These are phyloP conservation scores for Cryptomeria japonica DNA, from an alignment of 75 land plant species.

Conservation along the genomic window DNA sequence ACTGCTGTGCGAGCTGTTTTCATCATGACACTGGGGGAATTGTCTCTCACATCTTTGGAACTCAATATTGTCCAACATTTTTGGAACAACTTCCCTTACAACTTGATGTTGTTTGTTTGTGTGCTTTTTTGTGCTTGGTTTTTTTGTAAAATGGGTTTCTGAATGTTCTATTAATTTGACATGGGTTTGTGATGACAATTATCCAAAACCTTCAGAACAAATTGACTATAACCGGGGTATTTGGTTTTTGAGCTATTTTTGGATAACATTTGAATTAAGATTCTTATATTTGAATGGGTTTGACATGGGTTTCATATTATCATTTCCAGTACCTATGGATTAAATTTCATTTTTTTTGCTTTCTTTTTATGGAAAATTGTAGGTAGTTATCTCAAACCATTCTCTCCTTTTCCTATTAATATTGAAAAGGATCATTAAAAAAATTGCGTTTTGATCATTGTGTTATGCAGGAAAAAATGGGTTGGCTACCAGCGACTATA, in stretches of 20 bases:
- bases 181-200: not conserved
- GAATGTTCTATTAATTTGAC: no score
- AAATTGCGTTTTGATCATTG: not conserved
- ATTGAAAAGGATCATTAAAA: not conserved
- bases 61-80: not conserved
- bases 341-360: not conserved
- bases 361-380: not conserved
- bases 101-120: not conserved
- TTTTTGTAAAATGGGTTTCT: not conserved
- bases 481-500: slow-evolving; percentile 15
- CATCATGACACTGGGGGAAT: not conserved
- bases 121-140: not conserved
- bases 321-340: not conserved
- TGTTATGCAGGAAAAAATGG: slow-evolving; percentile 10
- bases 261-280: not conserved
- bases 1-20: not conserved
- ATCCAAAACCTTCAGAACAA: not conserved
- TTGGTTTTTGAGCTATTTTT: not conserved
- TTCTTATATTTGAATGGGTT: not conserved
- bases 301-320: not conserved
- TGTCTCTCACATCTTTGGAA: not conserved
- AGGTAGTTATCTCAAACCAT: not conserved
- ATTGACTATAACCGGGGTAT: not conserved
- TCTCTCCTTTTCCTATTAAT: not conserved
- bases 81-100: not conserved